Evolutionary conservation across 805 yeast genomes (phyloP).

Genomic region (Candida schatavii): DNA sequence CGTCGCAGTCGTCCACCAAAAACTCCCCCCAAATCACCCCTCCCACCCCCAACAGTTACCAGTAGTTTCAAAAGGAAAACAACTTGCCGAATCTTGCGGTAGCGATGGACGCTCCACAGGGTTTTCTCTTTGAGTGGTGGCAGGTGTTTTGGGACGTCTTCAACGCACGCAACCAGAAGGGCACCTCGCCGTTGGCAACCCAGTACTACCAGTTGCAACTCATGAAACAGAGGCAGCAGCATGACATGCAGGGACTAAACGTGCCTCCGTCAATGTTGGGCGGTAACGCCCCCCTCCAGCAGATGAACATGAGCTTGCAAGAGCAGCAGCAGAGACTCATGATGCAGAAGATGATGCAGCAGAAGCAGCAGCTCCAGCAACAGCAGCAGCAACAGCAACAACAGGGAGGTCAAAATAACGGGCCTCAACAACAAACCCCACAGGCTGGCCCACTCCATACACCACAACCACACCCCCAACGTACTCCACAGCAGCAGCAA

Average conservation of each 20-base stretch:
- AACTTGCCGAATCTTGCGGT: conserved; percentile 50
- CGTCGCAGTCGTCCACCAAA: conserved; percentile 10
- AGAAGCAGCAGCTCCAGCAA: conserved; percentile 12
- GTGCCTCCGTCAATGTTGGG: conserved; percentile 18
- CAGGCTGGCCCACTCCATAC: conserved; percentile 12
- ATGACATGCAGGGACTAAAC: conserved; percentile 43
- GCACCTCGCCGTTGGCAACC: conserved; percentile 60
- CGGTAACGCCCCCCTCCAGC: conserved; percentile 4
- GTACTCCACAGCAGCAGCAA: background rate
- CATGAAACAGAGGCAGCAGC: conserved; percentile 59
- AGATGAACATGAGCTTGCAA: conserved; percentile 4
- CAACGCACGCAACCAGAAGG: conserved; percentile 71
- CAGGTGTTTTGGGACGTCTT: conserved; percentile 92
- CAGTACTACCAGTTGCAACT: conserved; percentile 68
- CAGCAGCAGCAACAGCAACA: conserved; percentile 9
- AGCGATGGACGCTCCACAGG: conserved; percentile 79
- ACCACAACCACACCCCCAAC: conserved; percentile 8
- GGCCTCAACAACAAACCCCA: conserved; percentile 9
- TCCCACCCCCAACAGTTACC: conserved; percentile 14
- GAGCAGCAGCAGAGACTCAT: conserved; percentile 13
- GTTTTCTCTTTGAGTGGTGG: conserved; percentile 94
- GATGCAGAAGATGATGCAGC: conserved; percentile 16
- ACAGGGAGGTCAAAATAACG: conserved; percentile 7
- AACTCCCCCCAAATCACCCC: conserved; percentile 28
- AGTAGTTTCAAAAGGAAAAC: conserved; percentile 33